phyloP scores from a whole-genome alignment of 1,284 basidiomycete species.

The Pseudomicrostroma phylloplanum region DNA sequence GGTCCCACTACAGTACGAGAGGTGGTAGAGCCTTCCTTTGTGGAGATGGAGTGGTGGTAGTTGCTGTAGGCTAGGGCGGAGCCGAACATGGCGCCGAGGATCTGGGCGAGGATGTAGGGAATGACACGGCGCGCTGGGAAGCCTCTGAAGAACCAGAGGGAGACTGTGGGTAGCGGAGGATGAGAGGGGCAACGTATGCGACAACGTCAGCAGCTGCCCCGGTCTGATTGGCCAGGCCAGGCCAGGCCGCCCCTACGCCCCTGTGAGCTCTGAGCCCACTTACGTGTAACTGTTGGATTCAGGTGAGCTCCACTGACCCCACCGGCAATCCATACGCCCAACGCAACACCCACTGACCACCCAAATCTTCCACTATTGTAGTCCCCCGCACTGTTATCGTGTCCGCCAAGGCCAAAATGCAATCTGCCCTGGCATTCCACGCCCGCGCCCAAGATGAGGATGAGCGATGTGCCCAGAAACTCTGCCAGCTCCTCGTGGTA shows the following conservation, averaged over 20 bases:
- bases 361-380: conserved; percentile 27
- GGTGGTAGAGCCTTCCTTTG: conserved; percentile 63
- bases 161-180: conserved; percentile 55
- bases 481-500: conserved; percentile 32
- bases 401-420: conserved; percentile 20
- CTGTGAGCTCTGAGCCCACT: background rate
- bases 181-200: background rate
- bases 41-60: conserved; percentile 68
- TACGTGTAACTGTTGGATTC: conserved; percentile 17
- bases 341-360: conserved; percentile 41
- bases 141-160: conserved; percentile 63
- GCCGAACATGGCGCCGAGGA: conserved; percentile 65
- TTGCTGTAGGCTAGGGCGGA: conserved; percentile 66
- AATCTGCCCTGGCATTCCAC: conserved; percentile 43
- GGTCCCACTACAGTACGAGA: conserved; percentile 57
- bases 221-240: too few species aligned
- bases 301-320: conserved; percentile 36
- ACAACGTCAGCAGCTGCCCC: background rate
- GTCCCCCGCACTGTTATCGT: conserved; percentile 22
- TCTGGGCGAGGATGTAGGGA: conserved; percentile 64
- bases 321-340: conserved; percentile 32
- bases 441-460: conserved; percentile 38
- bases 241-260: background rate
- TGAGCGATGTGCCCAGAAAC: conserved; percentile 7
- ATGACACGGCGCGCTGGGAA: conserved; percentile 76